Base-by-base conservation (phyloP, 2,329 filamentous ascomycete species). In the Torrubiellomyces zombiae region DNA sequence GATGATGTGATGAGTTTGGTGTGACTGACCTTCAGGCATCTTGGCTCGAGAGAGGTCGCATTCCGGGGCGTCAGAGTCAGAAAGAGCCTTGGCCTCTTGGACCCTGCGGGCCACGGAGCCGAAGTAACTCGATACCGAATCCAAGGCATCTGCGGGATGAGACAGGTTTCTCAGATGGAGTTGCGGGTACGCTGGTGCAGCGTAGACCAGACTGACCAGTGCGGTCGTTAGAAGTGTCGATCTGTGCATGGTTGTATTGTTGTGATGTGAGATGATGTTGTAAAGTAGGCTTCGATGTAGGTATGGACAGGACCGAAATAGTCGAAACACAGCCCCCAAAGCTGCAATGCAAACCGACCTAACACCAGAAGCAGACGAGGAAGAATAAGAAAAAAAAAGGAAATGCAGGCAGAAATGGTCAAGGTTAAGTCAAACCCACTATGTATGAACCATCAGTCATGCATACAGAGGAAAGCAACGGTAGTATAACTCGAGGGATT, bases 51-150 rank as follows among this genome's bases (percentile, higher is more conserved):
- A 58, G 9, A 73, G 38, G 39, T 74, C 62, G 38, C 70, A 75
- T 15, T 50, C 37, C 1, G 64, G 60, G 8, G 55, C 46, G 6
- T 32, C 27, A 3, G 48, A 33, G 6, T 32, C 27, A 3, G 48
- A 33, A 31, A 57, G 52, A 9, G 43, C 32, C 39, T 54, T 61
- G 27, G 54, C 55, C 15, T 51, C 46, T 38, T 64, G 54, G 21
- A 68, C 56, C 44, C 69, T 73, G 27, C 47, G 32, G 15, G 66
- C 67, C 31, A 75, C 44, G 36, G 66, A 46, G 43, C 66, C 65
- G 53, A 75, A 75, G 51, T 73, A 75, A 20, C 58, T 55, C 15
- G 67, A 63, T 25, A 74, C 42, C n/a, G 56, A 47, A 9, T 56
- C 48, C 28, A 63, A 37, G 12, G 51, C 51, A 21, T 48, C 50